A percentile compares a stretch with the other conserved stretches of the same genome.
Evolutionary conservation across 306 rosid genomes (phyloP).

Genomic region (Castanopsis chinensis): DNA sequence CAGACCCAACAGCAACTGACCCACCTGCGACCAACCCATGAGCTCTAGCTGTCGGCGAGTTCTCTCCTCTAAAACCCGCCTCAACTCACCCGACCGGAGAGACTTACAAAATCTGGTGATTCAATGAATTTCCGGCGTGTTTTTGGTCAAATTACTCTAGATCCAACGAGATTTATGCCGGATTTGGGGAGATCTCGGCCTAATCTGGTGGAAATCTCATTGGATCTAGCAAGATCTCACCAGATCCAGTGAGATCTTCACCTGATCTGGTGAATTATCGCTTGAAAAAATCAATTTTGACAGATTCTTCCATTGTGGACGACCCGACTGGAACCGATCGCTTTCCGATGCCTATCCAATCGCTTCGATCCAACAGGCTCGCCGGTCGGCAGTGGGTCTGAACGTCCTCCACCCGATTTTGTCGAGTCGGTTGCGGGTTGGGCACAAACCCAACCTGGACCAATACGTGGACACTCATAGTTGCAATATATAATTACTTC

Average conservation of each 20-base stretch:
- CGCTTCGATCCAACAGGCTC: rapidly evolving
- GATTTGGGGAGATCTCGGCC: too few species aligned
- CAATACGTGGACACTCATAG: rapidly evolving
- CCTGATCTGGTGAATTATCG: rapidly evolving
- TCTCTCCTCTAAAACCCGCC: too few species aligned
- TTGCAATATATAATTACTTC: too few species aligned
- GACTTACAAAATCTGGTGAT: too few species aligned
- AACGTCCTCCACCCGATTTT: too few species aligned
- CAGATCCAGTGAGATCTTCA: rapidly evolving
- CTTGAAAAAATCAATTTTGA: too few species aligned
- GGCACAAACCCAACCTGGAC: too few species aligned
- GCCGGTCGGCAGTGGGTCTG: rapidly evolving
- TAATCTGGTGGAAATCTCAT: rapidly evolving
- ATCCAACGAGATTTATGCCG: too few species aligned
- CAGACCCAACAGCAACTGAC: rapidly evolving
- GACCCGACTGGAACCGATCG: rapidly evolving
- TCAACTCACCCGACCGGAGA: rapidly evolving
- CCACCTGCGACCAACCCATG: rapidly evolving
- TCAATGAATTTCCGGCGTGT: rapidly evolving
- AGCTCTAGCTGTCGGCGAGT: rapidly evolving
- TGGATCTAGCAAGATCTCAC: rapidly evolving
- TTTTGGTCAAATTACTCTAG: too few species aligned
- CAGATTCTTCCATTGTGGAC: rapidly evolving
- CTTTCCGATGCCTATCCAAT: rapidly evolving
- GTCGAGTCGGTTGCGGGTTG: rapidly evolving